Evolutionary conservation across 1,284 basidiomycete species (phyloP).

Genomic region (Malassezia equina): DNA sequence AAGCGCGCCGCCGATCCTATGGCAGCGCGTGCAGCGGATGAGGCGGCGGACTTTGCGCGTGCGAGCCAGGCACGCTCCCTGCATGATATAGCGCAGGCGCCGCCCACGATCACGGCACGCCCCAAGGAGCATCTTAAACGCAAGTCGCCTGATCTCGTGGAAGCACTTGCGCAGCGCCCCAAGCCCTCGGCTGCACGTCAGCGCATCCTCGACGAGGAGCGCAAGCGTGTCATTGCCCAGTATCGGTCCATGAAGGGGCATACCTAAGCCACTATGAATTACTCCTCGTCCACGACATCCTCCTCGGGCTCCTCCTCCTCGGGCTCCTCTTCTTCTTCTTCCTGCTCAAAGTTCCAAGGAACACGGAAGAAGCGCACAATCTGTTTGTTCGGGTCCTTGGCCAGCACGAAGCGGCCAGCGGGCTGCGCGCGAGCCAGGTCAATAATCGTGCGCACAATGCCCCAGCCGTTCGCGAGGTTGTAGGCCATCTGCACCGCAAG

Average conservation of each 20-base stretch:
- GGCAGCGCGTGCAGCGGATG: not conserved
- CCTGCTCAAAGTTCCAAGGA: constrained; percentile 67
- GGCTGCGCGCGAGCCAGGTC: constrained; percentile 37
- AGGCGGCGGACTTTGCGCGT: constrained; percentile 4
- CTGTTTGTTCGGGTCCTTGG: constrained; percentile 53
- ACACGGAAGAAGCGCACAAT: constrained; percentile 87
- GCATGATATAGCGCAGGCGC: constrained; percentile 36
- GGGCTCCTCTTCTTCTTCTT: constrained; percentile 49
- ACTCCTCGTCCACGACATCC: constrained; percentile 45
- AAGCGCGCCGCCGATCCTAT: constrained; percentile 5
- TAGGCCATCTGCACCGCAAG: constrained; percentile 93
- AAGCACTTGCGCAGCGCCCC: constrained; percentile 1
- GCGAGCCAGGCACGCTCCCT: constrained; percentile 11
- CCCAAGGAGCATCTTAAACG: constrained; percentile 25
- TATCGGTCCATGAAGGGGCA: constrained; percentile 33
- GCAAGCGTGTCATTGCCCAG: constrained; percentile 27
- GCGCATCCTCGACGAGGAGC: constrained; percentile 32
- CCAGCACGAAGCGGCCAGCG: constrained; percentile 41
- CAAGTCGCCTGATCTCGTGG: not conserved
- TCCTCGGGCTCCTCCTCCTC: constrained; percentile 55
- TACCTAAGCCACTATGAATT: not conserved
- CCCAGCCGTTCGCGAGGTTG: constrained; percentile 92
- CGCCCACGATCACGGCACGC: constrained; percentile 31
- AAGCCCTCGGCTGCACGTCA: constrained; percentile 36
- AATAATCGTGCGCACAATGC: constrained; percentile 61